Base-by-base conservation (phyloP, 495 filamentous ascomycete species). In the Gamarada debralockiae region DNA sequence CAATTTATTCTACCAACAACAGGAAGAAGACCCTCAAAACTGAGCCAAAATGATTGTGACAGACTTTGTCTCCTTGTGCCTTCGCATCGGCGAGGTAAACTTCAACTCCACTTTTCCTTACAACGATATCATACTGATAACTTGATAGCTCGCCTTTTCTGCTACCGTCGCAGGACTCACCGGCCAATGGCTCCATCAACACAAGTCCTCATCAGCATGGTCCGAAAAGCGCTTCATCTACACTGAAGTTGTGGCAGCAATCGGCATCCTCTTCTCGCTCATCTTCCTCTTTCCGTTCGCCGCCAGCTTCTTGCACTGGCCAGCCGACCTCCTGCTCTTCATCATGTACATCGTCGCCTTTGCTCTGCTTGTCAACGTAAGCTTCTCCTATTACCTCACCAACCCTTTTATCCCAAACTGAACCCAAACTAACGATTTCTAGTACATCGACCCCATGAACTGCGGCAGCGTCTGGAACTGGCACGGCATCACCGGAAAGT, bases 271-370 rank as follows among this genome's bases (percentile, higher is more conserved):
- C 3, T 61, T 78, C 7, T 70, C 68, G 3, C 57, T 82, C 3
- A 55, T 83, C 56, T 80, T 76, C 74, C 58, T 84, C 39, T 71
- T 85, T 20, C 82, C 78, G 0, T 76, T 76, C 60, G 72, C 73
- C 0, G 64, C 59, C 9, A 69, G 29, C 22, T 59, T 72, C 49
- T 57, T 63, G 5, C 50, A 66, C 40, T 73, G 67, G 48, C 65
- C 67, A 6, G 33, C 77, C 44, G 78, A 82, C 49, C 44, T 81
- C 24, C 37, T 80, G 31, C 69, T 81, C 39, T 77, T 76, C 44
- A 58, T 77, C 29, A 66, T 71, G 38, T 79, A 73, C 71, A 79
- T 81, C 50, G 69, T 76, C 18, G 73, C 76, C 3, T 81, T 81
- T 49, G 77, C 74, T 58, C 66, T 80, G 8, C 63, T 78, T 12